Evolutionary conservation across 2,329 filamentous ascomycete species (phyloP).

Genomic region (Ceratocystis lukuohia): DNA sequence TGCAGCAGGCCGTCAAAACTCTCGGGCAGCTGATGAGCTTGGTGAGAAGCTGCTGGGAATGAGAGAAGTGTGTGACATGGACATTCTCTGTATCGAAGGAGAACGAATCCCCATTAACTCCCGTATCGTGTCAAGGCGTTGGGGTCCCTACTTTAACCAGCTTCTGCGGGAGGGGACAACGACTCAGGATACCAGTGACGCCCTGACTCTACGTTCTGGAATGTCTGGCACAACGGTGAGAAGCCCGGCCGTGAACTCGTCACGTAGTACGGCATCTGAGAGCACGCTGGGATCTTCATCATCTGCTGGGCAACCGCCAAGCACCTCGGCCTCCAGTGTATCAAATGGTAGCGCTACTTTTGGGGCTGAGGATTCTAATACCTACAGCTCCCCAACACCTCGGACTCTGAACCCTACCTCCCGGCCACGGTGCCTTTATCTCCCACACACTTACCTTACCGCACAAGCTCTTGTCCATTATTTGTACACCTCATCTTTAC

Average conservation of each 20-base stretch:
- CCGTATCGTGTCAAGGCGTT: slow-evolving; percentile 69
- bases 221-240: slow-evolving; percentile 36
- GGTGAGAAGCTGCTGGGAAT: slow-evolving; percentile 67
- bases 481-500: slow-evolving; percentile 83
- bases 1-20: slow-evolving; percentile 63
- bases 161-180: slow-evolving; percentile 70
- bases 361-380: slow-evolving; percentile 31
- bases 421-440: slow-evolving; percentile 74
- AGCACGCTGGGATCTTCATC: slow-evolving; percentile 31
- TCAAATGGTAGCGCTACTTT: slow-evolving; percentile 27
- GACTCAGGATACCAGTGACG: slow-evolving; percentile 54
- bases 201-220: slow-evolving; percentile 58
- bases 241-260: slow-evolving; percentile 40
- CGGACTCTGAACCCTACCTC: slow-evolving; percentile 45
- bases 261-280: slow-evolving; percentile 37
- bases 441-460: slow-evolving; percentile 83
- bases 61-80: slow-evolving; percentile 90
- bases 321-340: slow-evolving; percentile 33
- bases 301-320: slow-evolving; percentile 31
- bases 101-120: slow-evolving; percentile 92
- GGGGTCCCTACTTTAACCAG: slow-evolving; percentile 94
- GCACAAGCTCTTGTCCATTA: slow-evolving; percentile 84
- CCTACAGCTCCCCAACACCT: slow-evolving; percentile 43
- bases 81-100: slow-evolving; percentile 80
- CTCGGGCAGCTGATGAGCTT: slow-evolving; percentile 67